A percentile compares a stretch with the other conserved stretches of the same genome.
These are phyloP conservation scores for Fusarium nelsonii DNA, from an alignment of 2,329 filamentous ascomycete genomes.

Conservation along the genomic window DNA sequence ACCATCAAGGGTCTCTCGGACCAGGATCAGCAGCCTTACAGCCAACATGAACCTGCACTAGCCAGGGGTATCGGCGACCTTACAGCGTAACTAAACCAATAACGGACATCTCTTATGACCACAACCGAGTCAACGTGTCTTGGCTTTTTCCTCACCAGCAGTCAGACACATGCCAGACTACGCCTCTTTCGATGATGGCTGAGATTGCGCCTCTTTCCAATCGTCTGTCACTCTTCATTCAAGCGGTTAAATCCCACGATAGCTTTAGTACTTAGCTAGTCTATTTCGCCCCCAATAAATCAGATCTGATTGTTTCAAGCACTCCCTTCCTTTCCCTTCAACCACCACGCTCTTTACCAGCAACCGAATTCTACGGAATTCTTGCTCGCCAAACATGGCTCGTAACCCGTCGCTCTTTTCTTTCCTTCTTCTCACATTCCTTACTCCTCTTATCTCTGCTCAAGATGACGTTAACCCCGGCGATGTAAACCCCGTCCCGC, in stretches of 20 bases:
- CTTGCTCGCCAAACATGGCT: constrained; percentile 36
- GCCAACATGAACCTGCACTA: constrained; percentile 23
- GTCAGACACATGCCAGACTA: constrained; percentile 40
- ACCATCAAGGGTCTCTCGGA: constrained; percentile 2
- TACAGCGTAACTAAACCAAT: neutral
- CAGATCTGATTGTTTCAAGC: neutral
- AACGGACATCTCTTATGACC: neutral
- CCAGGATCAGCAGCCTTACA: constrained; percentile 33
- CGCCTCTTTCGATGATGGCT: constrained; percentile 22
- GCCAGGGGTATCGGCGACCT: constrained; percentile 13
- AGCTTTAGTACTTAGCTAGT: neutral
- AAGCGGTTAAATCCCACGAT: constrained; percentile 27
- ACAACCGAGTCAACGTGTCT: constrained; percentile 4
- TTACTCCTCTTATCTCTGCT: constrained; percentile 20
- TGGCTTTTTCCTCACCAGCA: constrained; percentile 15
- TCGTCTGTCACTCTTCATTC: neutral
- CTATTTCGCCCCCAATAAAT: neutral
- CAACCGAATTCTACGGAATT: neutral
- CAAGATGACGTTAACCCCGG: constrained; percentile 30
- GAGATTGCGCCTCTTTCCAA: constrained; percentile 4
- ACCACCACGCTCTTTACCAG: constrained; percentile 2
- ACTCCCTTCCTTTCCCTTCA: constrained; percentile 1
- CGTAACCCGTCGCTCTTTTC: constrained; percentile 42
- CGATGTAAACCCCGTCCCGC: constrained; percentile 40
- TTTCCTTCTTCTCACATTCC: constrained; percentile 35